Evolutionary conservation across 2,329 filamentous ascomycete genomes (phyloP), one percentile per base, ranked within the genome.

Genomic region (Nigrospora sphaerica): DNA sequence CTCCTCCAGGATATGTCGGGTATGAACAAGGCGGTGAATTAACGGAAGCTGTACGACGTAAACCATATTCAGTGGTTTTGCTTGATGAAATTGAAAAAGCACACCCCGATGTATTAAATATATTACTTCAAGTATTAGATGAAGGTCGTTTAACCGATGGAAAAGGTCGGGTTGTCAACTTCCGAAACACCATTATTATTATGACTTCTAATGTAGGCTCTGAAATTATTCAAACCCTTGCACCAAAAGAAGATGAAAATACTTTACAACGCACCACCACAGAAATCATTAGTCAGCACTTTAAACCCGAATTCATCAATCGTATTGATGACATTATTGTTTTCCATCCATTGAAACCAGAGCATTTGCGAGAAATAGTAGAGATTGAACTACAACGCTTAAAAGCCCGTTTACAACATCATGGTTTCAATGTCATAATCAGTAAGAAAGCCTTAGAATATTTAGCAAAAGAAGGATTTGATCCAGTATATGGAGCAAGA

Each of bases 11-110:
- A 17, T 97, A 97, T 60, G 87, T 97, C 28, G 93, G 93, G 10
- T 97, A 97, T 61, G 93, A 98, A 40, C 93, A 97, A 60, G 91
- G 92, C 5, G 93, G 93, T 1, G 93, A 97, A 66, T 77, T 98
- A 12, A 97, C 93, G 1, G 93, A 98, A 68, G 91, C 92, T 5
- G 90, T 98, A 3, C 81, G 93, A 47, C 80, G 93, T 49, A 97
- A 97, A 64, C 93, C 93, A 0, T 97, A 97, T 56, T 91, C 92
- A 0, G 89, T 98, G 0, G 75, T 98, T 0, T 76, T 98, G 2
- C 95, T 98, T 57, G 93, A 98, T 63, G 93, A 97, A 62, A 97
- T 96, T 57, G 93, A 98, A 62, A 97, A 98, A 64, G 93, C 92
- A 0, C 93, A 97, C 62, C 85, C 88, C 45, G 93, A 98, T 57